Conservation (phyloP, 2,329 filamentous ascomycete species). For the Fusarium multiceps region DNA sequence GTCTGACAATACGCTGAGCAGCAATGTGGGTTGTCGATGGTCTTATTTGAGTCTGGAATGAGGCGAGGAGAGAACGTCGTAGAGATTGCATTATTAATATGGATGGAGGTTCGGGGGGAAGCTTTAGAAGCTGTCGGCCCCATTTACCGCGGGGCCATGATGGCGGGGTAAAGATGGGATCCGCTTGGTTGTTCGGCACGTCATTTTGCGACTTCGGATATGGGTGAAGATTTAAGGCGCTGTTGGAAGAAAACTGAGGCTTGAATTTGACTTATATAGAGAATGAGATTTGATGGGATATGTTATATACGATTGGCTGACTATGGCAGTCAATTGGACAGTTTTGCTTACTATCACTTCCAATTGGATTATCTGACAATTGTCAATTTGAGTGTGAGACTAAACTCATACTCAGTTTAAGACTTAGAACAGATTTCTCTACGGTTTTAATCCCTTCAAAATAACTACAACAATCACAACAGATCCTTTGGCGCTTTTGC, state of each 20-base stretch:
- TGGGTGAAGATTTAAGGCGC: background rate
- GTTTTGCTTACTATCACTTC: background rate
- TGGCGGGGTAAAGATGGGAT: slow-evolving; percentile 43
- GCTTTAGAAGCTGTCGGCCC: slow-evolving; percentile 7
- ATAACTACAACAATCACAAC: no score
- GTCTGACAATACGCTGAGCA: slow-evolving; percentile 13
- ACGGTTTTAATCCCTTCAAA: no score
- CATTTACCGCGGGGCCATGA: slow-evolving; percentile 33
- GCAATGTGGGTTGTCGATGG: slow-evolving; percentile 2
- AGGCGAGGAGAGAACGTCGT: slow-evolving; percentile 31
- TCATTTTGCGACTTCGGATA: slow-evolving; percentile 9
- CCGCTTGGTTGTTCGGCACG: slow-evolving; percentile 11
- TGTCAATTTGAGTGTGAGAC: background rate
- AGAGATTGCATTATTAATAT: slow-evolving; percentile 19
- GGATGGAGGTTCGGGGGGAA: slow-evolving; percentile 3
- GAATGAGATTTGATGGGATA: background rate
- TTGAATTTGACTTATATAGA: background rate
- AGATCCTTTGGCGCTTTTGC: slow-evolving; percentile 64
- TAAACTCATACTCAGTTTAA: background rate
- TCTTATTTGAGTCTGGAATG: background rate
- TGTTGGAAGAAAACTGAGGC: no score
- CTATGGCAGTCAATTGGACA: background rate
- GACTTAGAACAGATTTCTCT: background rate
- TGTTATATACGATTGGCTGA: background rate
- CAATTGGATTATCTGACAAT: background rate